These are phyloP conservation scores for Globisporangium apiculatum DNA, from an alignment of 352 stramenopile species.

Conservation along the genomic window DNA sequence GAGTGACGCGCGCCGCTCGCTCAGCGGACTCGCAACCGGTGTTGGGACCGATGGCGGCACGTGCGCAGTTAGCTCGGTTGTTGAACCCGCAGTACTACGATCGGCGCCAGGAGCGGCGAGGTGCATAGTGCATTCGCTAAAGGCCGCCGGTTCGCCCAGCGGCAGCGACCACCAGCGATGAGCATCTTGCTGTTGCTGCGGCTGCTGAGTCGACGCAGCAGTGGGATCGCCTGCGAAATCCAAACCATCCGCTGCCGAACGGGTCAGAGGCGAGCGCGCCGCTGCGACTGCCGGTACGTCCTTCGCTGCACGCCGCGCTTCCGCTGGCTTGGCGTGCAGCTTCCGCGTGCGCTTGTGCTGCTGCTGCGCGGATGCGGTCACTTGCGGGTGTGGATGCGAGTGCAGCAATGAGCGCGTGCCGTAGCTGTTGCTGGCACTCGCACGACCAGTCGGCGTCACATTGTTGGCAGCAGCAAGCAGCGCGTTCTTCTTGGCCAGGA, in stretches of 20 bases:
- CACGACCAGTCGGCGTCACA: neutral
- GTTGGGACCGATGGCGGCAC: conserved; percentile 18
- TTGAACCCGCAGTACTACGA: conserved; percentile 12
- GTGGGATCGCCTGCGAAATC: too few relatives aligned
- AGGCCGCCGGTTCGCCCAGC: too few relatives aligned
- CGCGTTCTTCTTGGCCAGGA: conserved; percentile 13
- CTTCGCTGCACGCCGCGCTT: conserved; percentile 1
- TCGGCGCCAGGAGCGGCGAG: conserved; percentile 10
- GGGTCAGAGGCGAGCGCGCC: too few relatives aligned
- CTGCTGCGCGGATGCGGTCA: neutral
- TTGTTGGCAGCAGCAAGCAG: neutral
- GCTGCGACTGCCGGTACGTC: too few relatives aligned
- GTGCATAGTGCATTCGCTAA: too few relatives aligned
- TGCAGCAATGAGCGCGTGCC: conserved; percentile 6
- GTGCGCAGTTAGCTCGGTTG: conserved; percentile 12
- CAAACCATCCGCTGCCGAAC: too few relatives aligned
- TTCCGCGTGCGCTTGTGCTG: conserved; percentile 12
- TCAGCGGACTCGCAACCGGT: conserved; percentile 11
- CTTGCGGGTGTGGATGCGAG: neutral
- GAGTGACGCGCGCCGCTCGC: conserved; percentile 2
- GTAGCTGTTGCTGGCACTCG: neutral
- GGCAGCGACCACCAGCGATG: too few relatives aligned
- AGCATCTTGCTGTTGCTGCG: too few relatives aligned
- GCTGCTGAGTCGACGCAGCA: too few relatives aligned
- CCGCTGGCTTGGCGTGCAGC: conserved; percentile 3